Evolutionary conservation across 257 asterid genomes (phyloP).

Genomic region (Haberlea rhodopensis): DNA sequence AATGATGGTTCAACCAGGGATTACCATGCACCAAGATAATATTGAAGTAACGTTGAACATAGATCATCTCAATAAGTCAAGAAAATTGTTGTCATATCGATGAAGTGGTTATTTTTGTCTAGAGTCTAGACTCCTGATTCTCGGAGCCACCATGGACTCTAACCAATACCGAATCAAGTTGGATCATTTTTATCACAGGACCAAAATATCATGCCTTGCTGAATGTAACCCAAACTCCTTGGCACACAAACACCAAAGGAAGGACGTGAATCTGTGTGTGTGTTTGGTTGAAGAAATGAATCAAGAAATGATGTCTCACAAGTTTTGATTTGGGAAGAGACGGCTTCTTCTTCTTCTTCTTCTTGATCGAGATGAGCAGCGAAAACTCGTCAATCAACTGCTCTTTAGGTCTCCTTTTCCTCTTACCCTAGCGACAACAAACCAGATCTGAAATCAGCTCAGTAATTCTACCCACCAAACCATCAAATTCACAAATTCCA

Average conservation of each 20-base stretch:
- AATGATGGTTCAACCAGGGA: background rate
- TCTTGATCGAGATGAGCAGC: conserved; percentile 30
- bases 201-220: background rate
- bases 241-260: background rate
- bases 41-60: conserved; percentile 16
- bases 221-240: background rate
- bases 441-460: conserved; percentile 61
- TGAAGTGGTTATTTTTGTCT: background rate
- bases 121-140: background rate
- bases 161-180: background rate
- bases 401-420: conserved; percentile 88
- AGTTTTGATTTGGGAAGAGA: conserved; percentile 39
- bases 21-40: conserved; percentile 10
- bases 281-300: background rate
- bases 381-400: conserved; percentile 59
- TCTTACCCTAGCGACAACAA: conserved; percentile 58
- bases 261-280: background rate
- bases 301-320: conserved; percentile 32
- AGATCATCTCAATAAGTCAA: background rate
- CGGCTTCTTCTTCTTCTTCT: conserved; percentile 55
- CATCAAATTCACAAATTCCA: conserved; percentile 10
- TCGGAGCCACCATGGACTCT: background rate
- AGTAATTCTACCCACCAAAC: conserved; percentile 17
- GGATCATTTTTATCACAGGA: background rate
- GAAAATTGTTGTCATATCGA: background rate